Conservation (phyloP, 805 yeast genomes). For the Zygoascus biomembranicola region DNA sequence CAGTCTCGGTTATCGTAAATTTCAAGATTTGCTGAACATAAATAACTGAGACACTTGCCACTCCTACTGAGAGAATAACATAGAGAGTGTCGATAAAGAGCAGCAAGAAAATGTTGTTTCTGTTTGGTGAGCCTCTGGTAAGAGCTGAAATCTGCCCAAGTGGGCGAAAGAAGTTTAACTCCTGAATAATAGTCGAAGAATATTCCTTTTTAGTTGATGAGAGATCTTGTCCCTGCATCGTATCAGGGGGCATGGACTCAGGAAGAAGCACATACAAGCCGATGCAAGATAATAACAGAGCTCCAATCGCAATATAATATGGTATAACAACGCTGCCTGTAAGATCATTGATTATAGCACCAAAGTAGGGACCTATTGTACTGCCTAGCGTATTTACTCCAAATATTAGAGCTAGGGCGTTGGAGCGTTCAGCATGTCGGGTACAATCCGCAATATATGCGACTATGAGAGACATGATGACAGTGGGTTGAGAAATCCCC, state of each 20-base stretch:
- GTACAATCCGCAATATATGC: slow-evolving; percentile 2
- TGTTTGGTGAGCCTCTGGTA: background rate
- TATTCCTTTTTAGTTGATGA: background rate
- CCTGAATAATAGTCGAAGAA: background rate
- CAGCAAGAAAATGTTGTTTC: background rate
- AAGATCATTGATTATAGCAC: background rate
- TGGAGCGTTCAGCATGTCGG: background rate
- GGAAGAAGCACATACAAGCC: background rate
- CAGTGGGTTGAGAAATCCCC: slow-evolving; percentile 3
- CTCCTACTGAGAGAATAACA: background rate
- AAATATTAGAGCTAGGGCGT: background rate
- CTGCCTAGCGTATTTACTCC: background rate
- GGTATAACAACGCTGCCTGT: background rate
- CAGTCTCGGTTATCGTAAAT: background rate
- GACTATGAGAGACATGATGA: background rate
- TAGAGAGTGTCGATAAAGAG: slow-evolving; percentile 1
- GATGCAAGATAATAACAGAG: background rate
- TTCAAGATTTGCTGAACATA: slow-evolving; percentile 1
- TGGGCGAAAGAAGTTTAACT: background rate
- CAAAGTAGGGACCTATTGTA: background rate
- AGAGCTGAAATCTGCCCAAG: background rate
- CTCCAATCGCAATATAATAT: background rate
- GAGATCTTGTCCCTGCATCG: background rate
- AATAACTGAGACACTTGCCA: background rate
- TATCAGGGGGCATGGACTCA: background rate